Percentiles rank a stretch among this genome's conserved stretches.
Conservation (phyloP, 305 asterid species). For the Lippia alba region DNA sequence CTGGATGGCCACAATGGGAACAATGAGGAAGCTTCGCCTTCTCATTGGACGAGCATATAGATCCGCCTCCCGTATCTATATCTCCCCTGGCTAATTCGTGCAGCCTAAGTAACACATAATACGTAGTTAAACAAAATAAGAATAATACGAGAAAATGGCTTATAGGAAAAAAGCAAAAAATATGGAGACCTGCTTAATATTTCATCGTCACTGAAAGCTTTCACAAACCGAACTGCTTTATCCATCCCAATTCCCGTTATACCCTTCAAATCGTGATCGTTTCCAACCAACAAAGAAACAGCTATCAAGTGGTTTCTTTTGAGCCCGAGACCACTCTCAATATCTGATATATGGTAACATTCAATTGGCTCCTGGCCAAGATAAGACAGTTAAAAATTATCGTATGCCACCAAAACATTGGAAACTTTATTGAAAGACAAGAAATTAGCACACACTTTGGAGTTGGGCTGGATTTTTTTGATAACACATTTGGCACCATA, state of each 20-base stretch:
- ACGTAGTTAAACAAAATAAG: slow-evolving; percentile 13
- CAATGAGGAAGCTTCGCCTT: slow-evolving; percentile 70
- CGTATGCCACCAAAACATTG: slow-evolving; percentile 9
- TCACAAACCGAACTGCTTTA: slow-evolving; percentile 85
- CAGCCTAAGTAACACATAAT: slow-evolving; percentile 58
- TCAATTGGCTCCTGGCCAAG: slow-evolving; percentile 87
- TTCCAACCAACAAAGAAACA: slow-evolving; percentile 87
- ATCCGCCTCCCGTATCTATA: slow-evolving; percentile 37
- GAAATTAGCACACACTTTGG: slow-evolving; percentile 59
- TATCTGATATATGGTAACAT: slow-evolving; percentile 79
- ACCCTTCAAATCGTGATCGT: slow-evolving; percentile 83
- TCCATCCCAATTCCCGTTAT: slow-evolving; percentile 84
- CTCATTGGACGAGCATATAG: slow-evolving; percentile 39
- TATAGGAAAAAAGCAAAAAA: slow-evolving; percentile 18
- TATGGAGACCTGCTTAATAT: slow-evolving; percentile 64
- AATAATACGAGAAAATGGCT: background rate
- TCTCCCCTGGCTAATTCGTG: slow-evolving; percentile 62
- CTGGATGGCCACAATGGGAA: slow-evolving; percentile 91
- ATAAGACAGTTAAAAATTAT: slow-evolving; percentile 22
- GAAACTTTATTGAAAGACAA: slow-evolving; percentile 31
- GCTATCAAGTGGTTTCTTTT: slow-evolving; percentile 87
- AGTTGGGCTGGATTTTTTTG: slow-evolving; percentile 74
- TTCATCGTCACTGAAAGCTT: slow-evolving; percentile 68
- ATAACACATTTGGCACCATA: slow-evolving; percentile 87
- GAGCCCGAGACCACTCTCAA: slow-evolving; percentile 83